A percentile compares a stretch with the other conserved stretches of the same genome.
Conservation (phyloP, 2,329 filamentous ascomycete genomes). For the Xylaria arbuscula region DNA sequence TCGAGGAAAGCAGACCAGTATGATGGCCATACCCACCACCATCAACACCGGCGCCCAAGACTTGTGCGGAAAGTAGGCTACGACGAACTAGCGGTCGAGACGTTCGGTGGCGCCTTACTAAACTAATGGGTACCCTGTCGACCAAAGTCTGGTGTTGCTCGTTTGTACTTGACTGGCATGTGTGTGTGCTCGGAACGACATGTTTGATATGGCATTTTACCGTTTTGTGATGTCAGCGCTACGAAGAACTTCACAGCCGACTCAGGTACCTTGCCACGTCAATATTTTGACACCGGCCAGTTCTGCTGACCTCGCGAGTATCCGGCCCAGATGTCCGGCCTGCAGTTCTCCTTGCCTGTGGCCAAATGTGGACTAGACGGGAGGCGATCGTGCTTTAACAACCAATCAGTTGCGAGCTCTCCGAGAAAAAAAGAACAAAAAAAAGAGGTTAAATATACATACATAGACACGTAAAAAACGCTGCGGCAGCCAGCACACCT, state of each 20-base stretch:
- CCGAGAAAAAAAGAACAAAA: conserved; percentile 18
- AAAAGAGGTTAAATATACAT: conserved; percentile 27
- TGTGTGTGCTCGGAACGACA: conserved; percentile 17
- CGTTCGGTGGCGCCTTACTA: conserved; percentile 25
- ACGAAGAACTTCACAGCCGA: conserved; percentile 22
- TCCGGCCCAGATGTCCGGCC: conserved; percentile 37
- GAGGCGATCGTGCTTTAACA: conserved; percentile 25
- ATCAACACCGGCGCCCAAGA: conserved; percentile 18
- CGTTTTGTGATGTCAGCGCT: conserved; percentile 36
- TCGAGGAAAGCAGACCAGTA: conserved; percentile 14
- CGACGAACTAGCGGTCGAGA: conserved; percentile 35
- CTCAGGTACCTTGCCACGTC: conserved; percentile 37
- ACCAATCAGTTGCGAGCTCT: conserved; percentile 37
- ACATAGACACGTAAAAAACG: conserved; percentile 38
- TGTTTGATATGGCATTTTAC: conserved; percentile 23
- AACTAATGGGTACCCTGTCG: conserved; percentile 25
- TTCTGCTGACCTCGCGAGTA: conserved; percentile 37
- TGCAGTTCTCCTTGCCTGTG: conserved; percentile 40
- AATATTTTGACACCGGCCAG: conserved; percentile 39
- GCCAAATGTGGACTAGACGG: conserved; percentile 37
- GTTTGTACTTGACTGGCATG: conserved; percentile 21
- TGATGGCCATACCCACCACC: conserved; percentile 28
- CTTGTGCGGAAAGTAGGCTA: conserved; percentile 15
- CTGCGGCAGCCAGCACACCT: conserved; percentile 42
- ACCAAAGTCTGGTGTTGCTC: conserved; percentile 24